phyloP scores from a whole-genome alignment of 2,329 filamentous ascomycete genomes.

The Apiospora marii region DNA sequence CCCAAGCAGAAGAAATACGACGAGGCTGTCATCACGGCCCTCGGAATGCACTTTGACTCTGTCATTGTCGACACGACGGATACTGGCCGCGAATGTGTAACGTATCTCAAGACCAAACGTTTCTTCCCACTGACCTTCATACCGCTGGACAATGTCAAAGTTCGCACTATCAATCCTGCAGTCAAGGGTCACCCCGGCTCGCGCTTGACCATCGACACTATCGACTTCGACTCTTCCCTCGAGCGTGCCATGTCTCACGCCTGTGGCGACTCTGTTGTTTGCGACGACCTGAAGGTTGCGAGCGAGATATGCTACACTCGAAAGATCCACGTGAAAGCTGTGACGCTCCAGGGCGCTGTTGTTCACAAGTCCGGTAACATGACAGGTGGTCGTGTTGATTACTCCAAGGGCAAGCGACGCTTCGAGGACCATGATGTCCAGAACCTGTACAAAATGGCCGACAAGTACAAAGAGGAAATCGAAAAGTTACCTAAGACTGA shows the following conservation, averaged over 20 bases:
- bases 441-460: slow-evolving; percentile 77
- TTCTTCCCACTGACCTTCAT: slow-evolving; percentile 92
- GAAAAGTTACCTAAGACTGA: slow-evolving; percentile 81
- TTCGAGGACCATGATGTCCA: slow-evolving; percentile 93
- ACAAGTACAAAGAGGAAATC: slow-evolving; percentile 80
- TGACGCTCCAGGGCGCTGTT: slow-evolving; percentile 92
- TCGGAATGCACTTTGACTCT: slow-evolving; percentile 92
- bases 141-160: slow-evolving; percentile 95
- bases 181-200: slow-evolving; percentile 88
- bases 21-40: slow-evolving; percentile 88
- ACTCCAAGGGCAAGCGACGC: slow-evolving; percentile 77
- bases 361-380: slow-evolving; percentile 97
- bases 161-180: slow-evolving; percentile 87
- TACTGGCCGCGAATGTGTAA: slow-evolving; percentile 91
- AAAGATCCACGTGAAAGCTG: slow-evolving; percentile 88
- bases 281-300: slow-evolving; percentile 84
- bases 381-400: slow-evolving; percentile 88
- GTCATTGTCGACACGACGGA: slow-evolving; percentile 96
- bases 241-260: slow-evolving; percentile 95
- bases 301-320: slow-evolving; percentile 89
- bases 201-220: slow-evolving; percentile 91
- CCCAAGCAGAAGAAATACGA: slow-evolving; percentile 98
- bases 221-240: slow-evolving; percentile 88
- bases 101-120: slow-evolving; percentile 90
- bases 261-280: slow-evolving; percentile 94